A percentile compares a stretch with the other conserved stretches of the same genome.
These are phyloP conservation scores for Rhizopus sp. DNA, from an alignment of 371 early-diverging fungal species.

Conservation along the genomic window DNA sequence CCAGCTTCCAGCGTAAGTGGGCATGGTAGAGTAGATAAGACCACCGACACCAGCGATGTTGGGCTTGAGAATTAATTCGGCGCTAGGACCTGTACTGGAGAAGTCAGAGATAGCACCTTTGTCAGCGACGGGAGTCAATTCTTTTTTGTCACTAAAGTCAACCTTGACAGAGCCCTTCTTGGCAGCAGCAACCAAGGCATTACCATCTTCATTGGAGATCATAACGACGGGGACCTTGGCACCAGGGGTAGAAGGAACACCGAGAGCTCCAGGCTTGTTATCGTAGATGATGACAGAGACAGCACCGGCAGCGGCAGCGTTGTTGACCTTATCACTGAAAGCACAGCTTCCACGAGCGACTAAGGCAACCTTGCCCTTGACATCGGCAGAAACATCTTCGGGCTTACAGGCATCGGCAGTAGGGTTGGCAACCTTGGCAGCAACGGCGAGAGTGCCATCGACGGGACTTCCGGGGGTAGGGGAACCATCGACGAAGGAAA, in stretches of 20 bases:
- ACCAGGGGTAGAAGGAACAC: conserved; percentile 2
- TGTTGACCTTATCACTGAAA: conserved; percentile 51
- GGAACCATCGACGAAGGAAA: conserved; percentile 11
- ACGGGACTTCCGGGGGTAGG: neutral
- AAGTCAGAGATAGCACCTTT: conserved; percentile 43
- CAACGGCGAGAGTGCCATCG: conserved; percentile 12
- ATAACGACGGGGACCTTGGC: conserved; percentile 18
- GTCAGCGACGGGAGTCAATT: conserved; percentile 20
- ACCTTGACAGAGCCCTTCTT: conserved; percentile 16
- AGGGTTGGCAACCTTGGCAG: conserved; percentile 16
- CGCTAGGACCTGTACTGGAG: conserved; percentile 41
- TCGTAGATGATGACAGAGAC: conserved; percentile 54
- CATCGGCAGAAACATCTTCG: conserved; percentile 17
- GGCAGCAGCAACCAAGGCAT: conserved; percentile 18
- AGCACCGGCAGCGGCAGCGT: conserved; percentile 49
- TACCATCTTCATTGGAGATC: conserved; percentile 33
- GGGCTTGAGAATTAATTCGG: conserved; percentile 45
- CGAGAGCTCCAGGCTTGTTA: conserved; percentile 27
- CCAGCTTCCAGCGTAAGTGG: conserved; percentile 45
- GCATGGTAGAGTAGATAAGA: conserved; percentile 65
- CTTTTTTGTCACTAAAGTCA: conserved; percentile 14
- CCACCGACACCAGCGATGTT: conserved; percentile 71
- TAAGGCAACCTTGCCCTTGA: conserved; percentile 50
- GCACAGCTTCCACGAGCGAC: conserved; percentile 58
- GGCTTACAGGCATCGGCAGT: conserved; percentile 25